Evolutionary conservation across 2,329 filamentous ascomycete genomes (phyloP), one percentile per base, ranked within the genome.

Genomic region (Cordyceps javanica): DNA sequence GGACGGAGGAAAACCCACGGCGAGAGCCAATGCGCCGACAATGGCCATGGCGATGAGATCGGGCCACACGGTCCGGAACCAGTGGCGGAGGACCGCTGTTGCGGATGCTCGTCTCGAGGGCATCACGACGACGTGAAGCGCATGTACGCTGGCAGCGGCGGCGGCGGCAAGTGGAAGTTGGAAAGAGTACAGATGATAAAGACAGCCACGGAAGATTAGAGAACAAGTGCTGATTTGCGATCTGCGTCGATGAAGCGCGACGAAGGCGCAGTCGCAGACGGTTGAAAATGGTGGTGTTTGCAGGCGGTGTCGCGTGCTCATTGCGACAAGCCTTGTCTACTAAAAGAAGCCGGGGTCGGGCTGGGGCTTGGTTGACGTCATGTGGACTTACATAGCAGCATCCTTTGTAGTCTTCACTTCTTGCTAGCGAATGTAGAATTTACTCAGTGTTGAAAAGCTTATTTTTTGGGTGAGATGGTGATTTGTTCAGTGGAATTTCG

Each of bases 31-130:
- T 7, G 58, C 63, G 1, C 63, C 84, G 65, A 88, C 73, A 9
- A 75, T 60, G 8, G 73, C 70, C 80, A 88, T 84, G 19, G 79
- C 81, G 7, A 87, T 60, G 28, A 87, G 70, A 62, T 88, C 85
- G 2, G 80, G 68, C 75, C 79, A 85, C 23, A 80, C 82, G 6
- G 78, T 70, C 58, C 78, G 79, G 60, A 86, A 61, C 84, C 84
- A 88, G 66, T 82, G 59, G 32, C 51, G 50, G 25, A 66, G 25
- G 32, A 73, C 71, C 2, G 48, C 19, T 25, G 59, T n/a, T 3
- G 25, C 32, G 30, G 32, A 19, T 14, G 44, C 51, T 32, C 44
- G 48, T 41, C 9, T 21, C 16, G 42, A 52, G 19, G 55, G 49
- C 56, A 58, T 58, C 41, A 10, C 26, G 56, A 10, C 46, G 25